phyloP scores from a whole-genome alignment of 2,329 filamentous ascomycete genomes.

The Stagonosporopsis chrysanthemi region DNA sequence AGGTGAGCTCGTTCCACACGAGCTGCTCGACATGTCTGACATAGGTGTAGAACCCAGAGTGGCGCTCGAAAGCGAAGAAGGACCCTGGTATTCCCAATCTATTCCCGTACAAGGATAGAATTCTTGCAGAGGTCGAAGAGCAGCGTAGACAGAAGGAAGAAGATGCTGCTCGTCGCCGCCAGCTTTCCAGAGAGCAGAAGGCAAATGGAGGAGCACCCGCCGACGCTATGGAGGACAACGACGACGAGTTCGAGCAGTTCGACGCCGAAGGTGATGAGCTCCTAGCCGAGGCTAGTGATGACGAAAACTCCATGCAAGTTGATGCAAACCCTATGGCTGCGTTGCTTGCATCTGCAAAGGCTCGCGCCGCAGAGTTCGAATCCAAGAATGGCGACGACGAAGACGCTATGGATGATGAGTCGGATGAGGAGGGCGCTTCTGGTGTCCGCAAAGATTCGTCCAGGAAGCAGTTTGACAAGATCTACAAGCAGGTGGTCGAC shows the following conservation, averaged over 20 bases:
- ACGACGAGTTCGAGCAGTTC: slow-evolving; percentile 43
- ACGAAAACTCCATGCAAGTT: slow-evolving; percentile 66
- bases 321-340: slow-evolving; percentile 91
- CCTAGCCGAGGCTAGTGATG: slow-evolving; percentile 58
- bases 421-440: slow-evolving; percentile 50
- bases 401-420: slow-evolving; percentile 64
- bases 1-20: slow-evolving; percentile 55
- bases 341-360: slow-evolving; percentile 82
- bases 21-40: slow-evolving; percentile 26
- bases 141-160: slow-evolving; percentile 81
- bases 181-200: slow-evolving; percentile 66
- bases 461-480: slow-evolving; percentile 89
- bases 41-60: slow-evolving; percentile 80
- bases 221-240: slow-evolving; percentile 47
- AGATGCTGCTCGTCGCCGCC: slow-evolving; percentile 70
- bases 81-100: slow-evolving; percentile 97
- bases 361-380: slow-evolving; percentile 78
- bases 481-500: slow-evolving; percentile 92
- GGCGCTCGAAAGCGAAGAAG: slow-evolving; percentile 94
- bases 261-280: slow-evolving; percentile 64
- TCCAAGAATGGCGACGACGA: slow-evolving; percentile 67
- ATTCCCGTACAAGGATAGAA: slow-evolving; percentile 96
- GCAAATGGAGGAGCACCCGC: slow-evolving; percentile 45
- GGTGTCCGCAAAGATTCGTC: slow-evolving; percentile 66
- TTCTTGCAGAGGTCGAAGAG: slow-evolving; percentile 94